Evolutionary conservation across 192 early-diverging fungal genomes (phyloP).

Genomic region (Endogone sp.): DNA sequence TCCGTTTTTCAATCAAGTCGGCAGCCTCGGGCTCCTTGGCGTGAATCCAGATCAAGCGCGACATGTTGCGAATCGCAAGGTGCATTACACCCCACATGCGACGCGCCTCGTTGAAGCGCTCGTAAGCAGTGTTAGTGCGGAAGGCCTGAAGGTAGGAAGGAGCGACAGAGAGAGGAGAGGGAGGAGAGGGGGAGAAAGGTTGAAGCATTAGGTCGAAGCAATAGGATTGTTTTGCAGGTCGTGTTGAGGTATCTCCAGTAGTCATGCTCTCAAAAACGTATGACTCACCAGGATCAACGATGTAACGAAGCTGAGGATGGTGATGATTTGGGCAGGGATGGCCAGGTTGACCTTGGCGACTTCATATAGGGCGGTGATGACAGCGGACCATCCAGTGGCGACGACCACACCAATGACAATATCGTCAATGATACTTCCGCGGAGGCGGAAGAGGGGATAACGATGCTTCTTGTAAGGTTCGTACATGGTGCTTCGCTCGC

Average conservation of each 20-base stretch:
- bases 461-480: slow-evolving; percentile 11
- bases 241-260: too few species aligned
- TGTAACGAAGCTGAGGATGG: slow-evolving; percentile 41
- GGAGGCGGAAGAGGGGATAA: slow-evolving; percentile 25
- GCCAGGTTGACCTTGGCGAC: slow-evolving; percentile 23
- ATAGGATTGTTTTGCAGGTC: too few species aligned
- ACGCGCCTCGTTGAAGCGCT: slow-evolving; percentile 80
- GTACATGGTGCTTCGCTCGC: too few species aligned
- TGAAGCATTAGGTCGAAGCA: too few species aligned
- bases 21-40: slow-evolving; percentile 41
- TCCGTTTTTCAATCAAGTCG: slow-evolving; percentile 63
- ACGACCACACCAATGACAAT: slow-evolving; percentile 28
- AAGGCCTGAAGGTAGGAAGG: slow-evolving; percentile 14
- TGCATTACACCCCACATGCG: slow-evolving; percentile 73
- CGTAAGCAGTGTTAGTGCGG: slow-evolving; percentile 47
- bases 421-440: slow-evolving; percentile 42
- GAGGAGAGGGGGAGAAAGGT: too few species aligned
- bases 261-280: not conserved
- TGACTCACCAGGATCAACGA: slow-evolving; percentile 45
- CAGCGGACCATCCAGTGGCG: slow-evolving; percentile 39
- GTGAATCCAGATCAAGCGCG: slow-evolving; percentile 76
- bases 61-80: slow-evolving; percentile 67
- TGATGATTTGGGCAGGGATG: slow-evolving; percentile 34
- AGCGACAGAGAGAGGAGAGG: not conserved
- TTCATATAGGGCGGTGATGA: slow-evolving; percentile 39